Percentiles rank a stretch among this genome's conserved stretches.
phyloP scores from a whole-genome alignment of 73 alveolate species.

The Paramecium sexaurelia region DNA sequence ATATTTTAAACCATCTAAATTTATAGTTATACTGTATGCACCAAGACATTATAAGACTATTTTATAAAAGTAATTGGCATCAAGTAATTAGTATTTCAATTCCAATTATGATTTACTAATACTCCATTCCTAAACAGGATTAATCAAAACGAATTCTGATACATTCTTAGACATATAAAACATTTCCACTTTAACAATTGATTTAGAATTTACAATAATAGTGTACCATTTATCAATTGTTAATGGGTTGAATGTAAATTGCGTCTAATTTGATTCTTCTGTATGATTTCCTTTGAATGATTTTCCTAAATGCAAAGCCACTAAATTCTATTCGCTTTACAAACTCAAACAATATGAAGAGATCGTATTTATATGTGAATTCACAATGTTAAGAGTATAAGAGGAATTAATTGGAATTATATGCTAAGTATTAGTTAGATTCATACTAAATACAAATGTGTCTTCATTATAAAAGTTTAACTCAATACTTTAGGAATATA shows the following conservation, averaged over 20 bases:
- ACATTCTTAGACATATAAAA: background rate
- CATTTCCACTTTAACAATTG: background rate
- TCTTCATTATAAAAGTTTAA: background rate
- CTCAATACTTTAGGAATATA: background rate
- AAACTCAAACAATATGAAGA: background rate
- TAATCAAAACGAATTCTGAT: background rate
- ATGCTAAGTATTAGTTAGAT: background rate
- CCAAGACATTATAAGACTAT: background rate
- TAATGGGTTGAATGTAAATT: background rate
- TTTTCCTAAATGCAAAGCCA: background rate
- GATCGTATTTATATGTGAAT: background rate
- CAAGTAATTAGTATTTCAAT: background rate
- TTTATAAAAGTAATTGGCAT: background rate
- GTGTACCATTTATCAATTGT: background rate
- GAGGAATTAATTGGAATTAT: background rate
- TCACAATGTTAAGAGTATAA: background rate
- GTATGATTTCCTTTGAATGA: background rate
- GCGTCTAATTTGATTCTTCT: background rate
- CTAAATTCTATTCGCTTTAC: background rate
- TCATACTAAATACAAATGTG: background rate
- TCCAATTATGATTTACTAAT: background rate
- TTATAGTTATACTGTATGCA: background rate
- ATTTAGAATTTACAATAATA: background rate
- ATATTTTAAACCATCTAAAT: background rate
- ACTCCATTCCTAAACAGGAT: background rate